phyloP scores from a whole-genome alignment of 2,329 filamentous ascomycete genomes.

The Neopestalotiopsis rosae region DNA sequence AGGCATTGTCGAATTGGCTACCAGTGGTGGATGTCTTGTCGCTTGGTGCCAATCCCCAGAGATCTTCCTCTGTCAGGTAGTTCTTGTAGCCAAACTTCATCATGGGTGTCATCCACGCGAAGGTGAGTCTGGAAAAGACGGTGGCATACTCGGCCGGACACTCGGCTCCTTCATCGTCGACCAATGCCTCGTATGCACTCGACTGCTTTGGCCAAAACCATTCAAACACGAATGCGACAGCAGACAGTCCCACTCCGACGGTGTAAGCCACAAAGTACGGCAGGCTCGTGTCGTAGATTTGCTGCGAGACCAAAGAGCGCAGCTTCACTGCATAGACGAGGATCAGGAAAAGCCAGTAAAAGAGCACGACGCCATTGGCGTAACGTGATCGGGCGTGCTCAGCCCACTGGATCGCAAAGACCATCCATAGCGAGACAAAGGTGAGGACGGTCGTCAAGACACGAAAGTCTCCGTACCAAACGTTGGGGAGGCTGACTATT shows the following conservation, averaged over 20 bases:
- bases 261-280: constrained; percentile 82
- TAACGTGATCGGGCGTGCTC: constrained; percentile 85
- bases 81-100: constrained; percentile 95
- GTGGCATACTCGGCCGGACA: constrained; percentile 88
- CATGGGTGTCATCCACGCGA: constrained; percentile 98
- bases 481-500: constrained; percentile 68
- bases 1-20: constrained; percentile 72
- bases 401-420: constrained; percentile 82
- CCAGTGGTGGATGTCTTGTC: constrained; percentile 82
- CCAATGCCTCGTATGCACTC: constrained; percentile 62
- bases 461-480: constrained; percentile 83
- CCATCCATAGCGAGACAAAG: constrained; percentile 72
- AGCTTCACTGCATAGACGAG: constrained; percentile 82
- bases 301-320: constrained; percentile 81
- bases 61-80: constrained; percentile 90
- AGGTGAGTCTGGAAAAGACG: constrained; percentile 90
- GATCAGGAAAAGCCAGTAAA: constrained; percentile 90
- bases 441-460: constrained; percentile 82
- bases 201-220: constrained; percentile 85
- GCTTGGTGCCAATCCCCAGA: constrained; percentile 85
- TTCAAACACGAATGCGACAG: constrained; percentile 77
- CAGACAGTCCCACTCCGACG: constrained; percentile 71
- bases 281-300: constrained; percentile 68
- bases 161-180: constrained; percentile 60
- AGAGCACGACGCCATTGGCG: constrained; percentile 85